phyloP scores from a whole-genome alignment of 2,329 filamentous ascomycete species.

The Aspergillus sp. region DNA sequence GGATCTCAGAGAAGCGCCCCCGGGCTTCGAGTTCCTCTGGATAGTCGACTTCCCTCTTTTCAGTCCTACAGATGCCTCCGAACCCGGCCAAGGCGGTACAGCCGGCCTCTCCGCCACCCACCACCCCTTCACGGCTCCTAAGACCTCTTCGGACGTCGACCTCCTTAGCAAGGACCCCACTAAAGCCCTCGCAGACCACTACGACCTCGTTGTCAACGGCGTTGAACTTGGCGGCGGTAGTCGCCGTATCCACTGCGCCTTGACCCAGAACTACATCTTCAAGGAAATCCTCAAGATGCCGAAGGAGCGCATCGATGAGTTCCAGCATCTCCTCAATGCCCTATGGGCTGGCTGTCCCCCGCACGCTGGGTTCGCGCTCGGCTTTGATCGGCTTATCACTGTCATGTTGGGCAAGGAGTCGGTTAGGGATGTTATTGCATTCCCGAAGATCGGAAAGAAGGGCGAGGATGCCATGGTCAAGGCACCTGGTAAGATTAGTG shows the following conservation, averaged over 20 bases:
- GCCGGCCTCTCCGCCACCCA: slow-evolving; percentile 86
- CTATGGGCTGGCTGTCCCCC: slow-evolving; percentile 86
- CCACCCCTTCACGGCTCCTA: slow-evolving; percentile 92
- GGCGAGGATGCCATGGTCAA: slow-evolving; percentile 83
- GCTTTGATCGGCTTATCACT: slow-evolving; percentile 84
- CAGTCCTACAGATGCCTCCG: slow-evolving; percentile 65
- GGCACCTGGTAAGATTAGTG: slow-evolving; percentile 70
- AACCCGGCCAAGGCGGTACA: slow-evolving; percentile 78
- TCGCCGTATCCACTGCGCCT: slow-evolving; percentile 82
- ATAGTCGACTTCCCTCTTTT: slow-evolving; percentile 91
- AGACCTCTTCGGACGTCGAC: slow-evolving; percentile 70
- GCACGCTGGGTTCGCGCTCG: slow-evolving; percentile 89
- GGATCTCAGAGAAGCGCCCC: slow-evolving; percentile 54
- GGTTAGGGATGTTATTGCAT: slow-evolving; percentile 91
- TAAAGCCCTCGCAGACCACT: slow-evolving; percentile 78
- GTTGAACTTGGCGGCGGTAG: slow-evolving; percentile 92
- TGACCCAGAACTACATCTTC: slow-evolving; percentile 83
- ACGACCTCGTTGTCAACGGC: slow-evolving; percentile 94
- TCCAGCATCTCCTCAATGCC: slow-evolving; percentile 80
- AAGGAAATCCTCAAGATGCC: slow-evolving; percentile 79
- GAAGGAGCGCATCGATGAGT: slow-evolving; percentile 71
- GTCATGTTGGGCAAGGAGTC: slow-evolving; percentile 75
- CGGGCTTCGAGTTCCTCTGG: slow-evolving; percentile 74
- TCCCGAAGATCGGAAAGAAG: slow-evolving; percentile 89
- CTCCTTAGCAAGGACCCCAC: slow-evolving; percentile 72